Conservation (phyloP, 371 early-diverging fungal species). For the Mortierella polycephala region DNA sequence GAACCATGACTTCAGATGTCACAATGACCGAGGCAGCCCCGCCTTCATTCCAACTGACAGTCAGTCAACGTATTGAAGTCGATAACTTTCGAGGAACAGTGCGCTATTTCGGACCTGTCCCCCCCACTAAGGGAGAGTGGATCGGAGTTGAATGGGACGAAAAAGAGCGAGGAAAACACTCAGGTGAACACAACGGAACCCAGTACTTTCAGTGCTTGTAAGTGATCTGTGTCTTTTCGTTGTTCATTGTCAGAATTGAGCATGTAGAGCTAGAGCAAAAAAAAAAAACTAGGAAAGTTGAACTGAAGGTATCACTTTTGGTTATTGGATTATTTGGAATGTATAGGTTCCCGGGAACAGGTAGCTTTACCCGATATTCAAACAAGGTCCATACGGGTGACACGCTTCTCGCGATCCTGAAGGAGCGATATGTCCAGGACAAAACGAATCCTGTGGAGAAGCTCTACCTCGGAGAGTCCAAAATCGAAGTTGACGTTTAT, state of each 20-base stretch:
- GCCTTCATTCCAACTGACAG: constrained; percentile 10
- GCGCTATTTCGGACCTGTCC: constrained; percentile 73
- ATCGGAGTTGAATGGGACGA: constrained; percentile 93
- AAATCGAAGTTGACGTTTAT: constrained; percentile 77
- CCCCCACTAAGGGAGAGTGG: constrained; percentile 75
- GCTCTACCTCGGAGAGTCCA: constrained; percentile 36
- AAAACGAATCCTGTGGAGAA: constrained; percentile 13
- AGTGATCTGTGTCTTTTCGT: constrained; percentile 7
- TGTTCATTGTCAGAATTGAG: background rate
- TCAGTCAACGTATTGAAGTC: constrained; percentile 37
- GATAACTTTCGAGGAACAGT: constrained; percentile 59
- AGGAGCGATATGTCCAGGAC: constrained; percentile 63
- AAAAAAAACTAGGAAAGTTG: no score
- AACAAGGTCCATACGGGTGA: constrained; percentile 64
- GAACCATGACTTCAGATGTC: constrained; percentile 8
- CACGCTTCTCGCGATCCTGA: constrained; percentile 65
- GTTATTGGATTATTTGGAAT: no score
- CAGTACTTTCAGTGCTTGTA: constrained; percentile 79
- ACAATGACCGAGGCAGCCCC: background rate
- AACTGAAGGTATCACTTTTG: no score
- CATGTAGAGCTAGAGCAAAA: no score
- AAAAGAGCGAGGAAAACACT: constrained; percentile 83
- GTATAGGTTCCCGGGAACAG: constrained; percentile 62
- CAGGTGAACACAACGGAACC: constrained; percentile 71
- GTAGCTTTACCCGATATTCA: constrained; percentile 81